Percentiles rank a stretch among this genome's conserved stretches.
Evolutionary conservation across 768 basidiomycete genomes (phyloP).

Genomic region (Trametes sanguinea): DNA sequence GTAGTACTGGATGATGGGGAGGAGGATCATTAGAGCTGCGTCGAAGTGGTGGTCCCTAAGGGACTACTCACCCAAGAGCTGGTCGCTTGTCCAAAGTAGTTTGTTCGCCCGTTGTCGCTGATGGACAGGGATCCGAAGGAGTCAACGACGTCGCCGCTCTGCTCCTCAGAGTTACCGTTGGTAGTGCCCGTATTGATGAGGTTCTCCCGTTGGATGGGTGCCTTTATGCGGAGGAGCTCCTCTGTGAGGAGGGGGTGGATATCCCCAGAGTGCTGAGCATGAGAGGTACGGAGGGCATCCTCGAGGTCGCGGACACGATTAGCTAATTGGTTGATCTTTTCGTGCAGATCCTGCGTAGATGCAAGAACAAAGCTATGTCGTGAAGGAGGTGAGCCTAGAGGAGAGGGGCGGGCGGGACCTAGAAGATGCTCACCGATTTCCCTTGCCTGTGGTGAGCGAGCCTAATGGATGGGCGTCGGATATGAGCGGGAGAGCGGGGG

Average conservation of each 20-base stretch:
- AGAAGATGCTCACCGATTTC: constrained; percentile 60
- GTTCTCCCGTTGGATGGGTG: constrained; percentile 68
- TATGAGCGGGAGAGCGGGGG: constrained; percentile 9
- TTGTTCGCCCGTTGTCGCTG: constrained; percentile 68
- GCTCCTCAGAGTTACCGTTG: constrained; percentile 51
- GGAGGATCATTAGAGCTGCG: constrained; percentile 4
- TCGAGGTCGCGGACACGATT: constrained; percentile 77
- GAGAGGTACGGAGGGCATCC: constrained; percentile 63
- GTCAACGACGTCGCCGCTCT: constrained; percentile 72
- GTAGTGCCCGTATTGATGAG: constrained; percentile 43
- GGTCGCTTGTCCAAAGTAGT: constrained; percentile 75
- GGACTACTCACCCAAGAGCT: constrained; percentile 70
- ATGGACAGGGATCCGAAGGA: constrained; percentile 82
- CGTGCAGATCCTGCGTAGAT: constrained; percentile 78
- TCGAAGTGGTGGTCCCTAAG: constrained; percentile 6
- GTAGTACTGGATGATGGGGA: constrained; percentile 57
- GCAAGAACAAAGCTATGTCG: constrained; percentile 70
- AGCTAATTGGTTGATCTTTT: constrained; percentile 76
- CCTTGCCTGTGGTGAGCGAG: constrained; percentile 79
- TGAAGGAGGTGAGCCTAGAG: constrained; percentile 10
- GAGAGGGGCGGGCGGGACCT: constrained; percentile 3
- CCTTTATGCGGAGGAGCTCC: constrained; percentile 74
- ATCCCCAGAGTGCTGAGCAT: constrained; percentile 58
- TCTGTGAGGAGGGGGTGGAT: constrained; percentile 69
- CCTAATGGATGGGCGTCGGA: constrained; percentile 42